phyloP scores from a whole-genome alignment of 192 early-diverging fungal genomes.

The Bifiguratus adelaidae region DNA sequence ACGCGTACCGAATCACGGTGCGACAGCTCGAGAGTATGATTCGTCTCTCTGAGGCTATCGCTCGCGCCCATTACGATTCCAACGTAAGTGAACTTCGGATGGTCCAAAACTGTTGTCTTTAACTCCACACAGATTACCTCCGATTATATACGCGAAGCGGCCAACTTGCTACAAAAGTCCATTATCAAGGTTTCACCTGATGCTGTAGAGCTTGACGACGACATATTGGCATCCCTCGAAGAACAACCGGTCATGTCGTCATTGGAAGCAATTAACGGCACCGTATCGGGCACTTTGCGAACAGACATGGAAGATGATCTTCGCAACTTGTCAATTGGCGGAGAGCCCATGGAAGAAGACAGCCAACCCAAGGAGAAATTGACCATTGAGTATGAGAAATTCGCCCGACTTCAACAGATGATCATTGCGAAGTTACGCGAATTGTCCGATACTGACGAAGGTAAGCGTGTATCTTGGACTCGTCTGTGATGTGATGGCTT shows the following conservation, averaged over 20 bases:
- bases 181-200: slow-evolving; percentile 83
- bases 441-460: slow-evolving; percentile 1
- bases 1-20: slow-evolving; percentile 91
- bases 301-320: slow-evolving; percentile 4
- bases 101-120: too few relatives aligned
- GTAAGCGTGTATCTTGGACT: neutral
- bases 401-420: slow-evolving; percentile 40
- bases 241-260: slow-evolving; percentile 15
- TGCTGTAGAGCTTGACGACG: slow-evolving; percentile 54
- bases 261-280: slow-evolving; percentile 15
- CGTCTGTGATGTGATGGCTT: too few relatives aligned
- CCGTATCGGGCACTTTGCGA: slow-evolving; percentile 5
- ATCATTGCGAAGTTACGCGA: slow-evolving; percentile 30
- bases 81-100: slow-evolving; percentile 31
- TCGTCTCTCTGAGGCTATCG: slow-evolving; percentile 90
- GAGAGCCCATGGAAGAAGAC: slow-evolving; percentile 20
- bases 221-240: slow-evolving; percentile 13
- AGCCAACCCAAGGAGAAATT: slow-evolving; percentile 20
- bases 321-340: neutral
- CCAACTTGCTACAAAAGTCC: slow-evolving; percentile 73
- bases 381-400: slow-evolving; percentile 50
- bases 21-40: slow-evolving; percentile 95
- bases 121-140: slow-evolving; percentile 38
- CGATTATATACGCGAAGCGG: slow-evolving; percentile 75
- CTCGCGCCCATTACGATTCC: slow-evolving; percentile 68